Evolutionary conservation across 768 basidiomycete genomes (phyloP).

Genomic region (Psilocybe azurescens): DNA sequence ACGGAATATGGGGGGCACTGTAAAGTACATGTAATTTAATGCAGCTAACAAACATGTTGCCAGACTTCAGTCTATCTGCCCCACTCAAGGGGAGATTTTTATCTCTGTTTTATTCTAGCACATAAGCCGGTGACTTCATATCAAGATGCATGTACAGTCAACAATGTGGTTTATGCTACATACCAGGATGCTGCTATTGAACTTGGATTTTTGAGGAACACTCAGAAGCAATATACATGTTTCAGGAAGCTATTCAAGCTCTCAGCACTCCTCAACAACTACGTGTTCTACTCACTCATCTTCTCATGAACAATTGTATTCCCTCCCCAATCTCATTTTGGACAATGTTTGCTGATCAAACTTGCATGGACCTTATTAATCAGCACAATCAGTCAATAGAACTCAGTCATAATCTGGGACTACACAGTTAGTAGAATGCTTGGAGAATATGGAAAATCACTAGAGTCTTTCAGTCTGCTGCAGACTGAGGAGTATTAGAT

Average conservation of each 20-base stretch:
- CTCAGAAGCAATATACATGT: slow-evolving; percentile 27
- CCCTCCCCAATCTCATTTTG: slow-evolving; percentile 16
- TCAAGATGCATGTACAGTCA: slow-evolving; percentile 24
- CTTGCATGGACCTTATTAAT: slow-evolving; percentile 19
- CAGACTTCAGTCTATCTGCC: slow-evolving; percentile 27
- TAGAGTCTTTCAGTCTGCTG: slow-evolving; percentile 34
- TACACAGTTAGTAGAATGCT: slow-evolving; percentile 8
- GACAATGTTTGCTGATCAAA: slow-evolving; percentile 5
- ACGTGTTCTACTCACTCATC: slow-evolving; percentile 41
- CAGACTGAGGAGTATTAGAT: slow-evolving; percentile 21
- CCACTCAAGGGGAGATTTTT: slow-evolving; percentile 40
- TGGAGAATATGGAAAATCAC: slow-evolving; percentile 21
- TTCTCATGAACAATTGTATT: slow-evolving; percentile 39
- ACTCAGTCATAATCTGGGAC: background rate
- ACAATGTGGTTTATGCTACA: slow-evolving; percentile 17
- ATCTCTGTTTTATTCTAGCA: slow-evolving; percentile 33
- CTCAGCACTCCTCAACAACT: slow-evolving; percentile 41
- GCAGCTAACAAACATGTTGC: slow-evolving; percentile 21
- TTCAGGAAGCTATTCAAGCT: slow-evolving; percentile 38
- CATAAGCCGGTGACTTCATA: slow-evolving; percentile 16
- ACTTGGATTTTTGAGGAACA: slow-evolving; percentile 22
- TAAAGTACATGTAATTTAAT: slow-evolving; percentile 10
- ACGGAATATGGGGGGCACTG: too few relatives aligned
- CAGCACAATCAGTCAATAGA: background rate
- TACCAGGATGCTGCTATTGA: slow-evolving; percentile 27